Conservation (phyloP, 2,329 filamentous ascomycete genomes). For the Alternaria infectoria region DNA sequence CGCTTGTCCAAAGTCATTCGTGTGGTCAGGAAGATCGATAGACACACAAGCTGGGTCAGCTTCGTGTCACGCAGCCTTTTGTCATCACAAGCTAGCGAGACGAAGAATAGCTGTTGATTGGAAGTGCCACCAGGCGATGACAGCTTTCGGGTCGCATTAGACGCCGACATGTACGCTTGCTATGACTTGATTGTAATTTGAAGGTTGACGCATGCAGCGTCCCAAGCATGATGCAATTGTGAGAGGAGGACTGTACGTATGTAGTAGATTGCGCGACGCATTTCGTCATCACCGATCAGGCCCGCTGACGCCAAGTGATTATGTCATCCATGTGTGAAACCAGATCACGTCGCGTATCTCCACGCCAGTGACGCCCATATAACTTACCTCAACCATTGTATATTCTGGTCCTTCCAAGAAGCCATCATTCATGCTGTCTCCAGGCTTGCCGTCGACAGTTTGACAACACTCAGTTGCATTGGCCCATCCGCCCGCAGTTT, state of each 20-base stretch:
- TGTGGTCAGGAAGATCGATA: neutral
- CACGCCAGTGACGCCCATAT: neutral
- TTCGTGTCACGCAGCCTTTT: neutral
- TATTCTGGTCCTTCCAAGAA: neutral
- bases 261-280: neutral
- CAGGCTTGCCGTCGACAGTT: no score
- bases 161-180: neutral
- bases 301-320: neutral
- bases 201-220: neutral
- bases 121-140: neutral
- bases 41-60: rapidly evolving
- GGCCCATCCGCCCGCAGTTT: neutral
- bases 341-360: neutral
- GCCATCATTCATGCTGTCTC: neutral
- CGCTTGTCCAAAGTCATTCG: neutral
- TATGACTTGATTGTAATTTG: neutral
- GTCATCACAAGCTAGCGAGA: neutral
- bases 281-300: neutral
- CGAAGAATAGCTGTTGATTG: neutral
- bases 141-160: neutral
- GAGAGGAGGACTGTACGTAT: neutral
- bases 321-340: neutral
- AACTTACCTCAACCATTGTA: neutral
- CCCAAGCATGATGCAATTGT: neutral
- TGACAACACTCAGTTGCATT: neutral